These are phyloP conservation scores for Coriaria nepalensis DNA, from an alignment of 306 rosid species.

Conservation along the genomic window DNA sequence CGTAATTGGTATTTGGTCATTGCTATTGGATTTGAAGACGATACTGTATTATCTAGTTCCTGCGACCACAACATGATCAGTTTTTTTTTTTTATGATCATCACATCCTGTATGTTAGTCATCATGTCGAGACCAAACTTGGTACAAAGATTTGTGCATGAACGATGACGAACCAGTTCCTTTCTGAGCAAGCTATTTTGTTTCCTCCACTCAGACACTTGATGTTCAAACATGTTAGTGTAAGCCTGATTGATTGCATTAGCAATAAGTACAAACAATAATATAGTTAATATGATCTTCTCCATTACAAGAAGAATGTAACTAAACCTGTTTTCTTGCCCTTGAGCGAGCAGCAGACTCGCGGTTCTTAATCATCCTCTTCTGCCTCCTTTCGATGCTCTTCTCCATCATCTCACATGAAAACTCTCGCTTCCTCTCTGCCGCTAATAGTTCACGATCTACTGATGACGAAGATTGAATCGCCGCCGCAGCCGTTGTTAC, in stretches of 20 bases:
- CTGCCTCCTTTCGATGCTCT: conserved; percentile 29
- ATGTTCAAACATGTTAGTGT: conserved; percentile 27
- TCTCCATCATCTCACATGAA: conserved; percentile 25
- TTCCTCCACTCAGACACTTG: conserved; percentile 19
- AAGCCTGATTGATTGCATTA: conserved; percentile 37
- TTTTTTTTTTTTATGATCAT: conserved; percentile 6
- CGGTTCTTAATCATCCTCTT: conserved; percentile 60
- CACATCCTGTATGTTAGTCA: too few relatives aligned
- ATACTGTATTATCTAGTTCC: conserved; percentile 19
- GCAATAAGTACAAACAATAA: conserved; percentile 17
- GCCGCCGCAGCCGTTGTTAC: too few relatives aligned
- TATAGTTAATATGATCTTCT: neutral
- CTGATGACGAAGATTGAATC: too few relatives aligned
- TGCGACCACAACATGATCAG: conserved; percentile 14
- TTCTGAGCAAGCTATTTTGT: conserved; percentile 23
- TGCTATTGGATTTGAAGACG: conserved; percentile 14
- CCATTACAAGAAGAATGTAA: neutral
- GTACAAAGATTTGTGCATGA: too few relatives aligned
- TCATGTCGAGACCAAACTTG: too few relatives aligned
- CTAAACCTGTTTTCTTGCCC: conserved; percentile 52
- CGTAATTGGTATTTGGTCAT: conserved; percentile 16
- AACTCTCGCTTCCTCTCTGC: conserved; percentile 9
- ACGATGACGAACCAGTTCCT: conserved; percentile 19
- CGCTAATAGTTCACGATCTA: too few relatives aligned
- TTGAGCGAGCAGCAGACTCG: conserved; percentile 60